A percentile compares a stretch with the other conserved stretches of the same genome.
Evolutionary conservation across 345 rosid species (phyloP).

Genomic region (Garcia nutans): DNA sequence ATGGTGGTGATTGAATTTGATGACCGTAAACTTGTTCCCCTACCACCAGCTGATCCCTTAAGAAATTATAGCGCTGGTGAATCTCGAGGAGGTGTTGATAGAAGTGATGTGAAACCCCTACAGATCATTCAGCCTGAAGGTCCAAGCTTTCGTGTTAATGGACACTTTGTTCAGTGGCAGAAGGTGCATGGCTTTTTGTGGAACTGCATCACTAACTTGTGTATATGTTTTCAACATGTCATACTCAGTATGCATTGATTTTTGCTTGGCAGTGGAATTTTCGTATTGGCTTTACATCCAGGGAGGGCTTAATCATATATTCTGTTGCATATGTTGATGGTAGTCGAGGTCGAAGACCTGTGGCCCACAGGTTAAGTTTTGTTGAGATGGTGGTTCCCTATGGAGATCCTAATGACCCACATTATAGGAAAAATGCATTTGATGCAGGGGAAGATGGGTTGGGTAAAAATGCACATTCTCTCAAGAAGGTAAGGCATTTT

Average conservation of each 20-base stretch:
- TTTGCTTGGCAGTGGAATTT: constrained; percentile 81
- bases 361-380: constrained; percentile 85
- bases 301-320: constrained; percentile 84
- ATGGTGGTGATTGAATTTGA: constrained; percentile 86
- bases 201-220: neutral
- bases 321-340: constrained; percentile 92
- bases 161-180: constrained; percentile 88
- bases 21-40: constrained; percentile 86
- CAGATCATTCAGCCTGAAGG: constrained; percentile 91
- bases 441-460: constrained; percentile 98
- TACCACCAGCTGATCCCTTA: constrained; percentile 88
- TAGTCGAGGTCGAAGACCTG: constrained; percentile 85
- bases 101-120: constrained; percentile 90
- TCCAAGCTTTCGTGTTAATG: constrained; percentile 89
- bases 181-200: constrained; percentile 47
- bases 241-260: constrained; percentile 13
- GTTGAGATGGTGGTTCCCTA: constrained; percentile 98
- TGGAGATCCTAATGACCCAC: constrained; percentile 96
- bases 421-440: constrained; percentile 91
- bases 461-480: constrained; percentile 91
- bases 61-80: constrained; percentile 91
- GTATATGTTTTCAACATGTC: constrained; percentile 5
- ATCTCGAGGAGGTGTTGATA: constrained; percentile 91
- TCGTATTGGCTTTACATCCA: constrained; percentile 87
- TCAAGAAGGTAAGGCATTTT: constrained; percentile 55